Conservation (phyloP, 164 flowering plant species). For the Echeveria elegans region DNA sequence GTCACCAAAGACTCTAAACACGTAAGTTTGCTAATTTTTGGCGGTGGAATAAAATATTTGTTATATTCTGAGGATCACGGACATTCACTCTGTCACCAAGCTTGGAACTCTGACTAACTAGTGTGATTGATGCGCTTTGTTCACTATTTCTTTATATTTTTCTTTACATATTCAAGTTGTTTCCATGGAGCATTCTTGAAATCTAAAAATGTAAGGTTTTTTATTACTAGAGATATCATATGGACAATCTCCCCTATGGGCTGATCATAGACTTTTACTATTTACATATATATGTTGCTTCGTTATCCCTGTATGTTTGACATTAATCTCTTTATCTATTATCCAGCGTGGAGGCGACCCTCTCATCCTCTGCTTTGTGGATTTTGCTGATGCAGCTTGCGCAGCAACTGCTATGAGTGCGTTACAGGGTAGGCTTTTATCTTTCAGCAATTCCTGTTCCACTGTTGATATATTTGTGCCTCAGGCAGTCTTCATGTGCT, state of each 20-base stretch:
- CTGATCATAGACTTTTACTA: background rate
- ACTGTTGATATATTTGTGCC: background rate
- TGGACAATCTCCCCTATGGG: background rate
- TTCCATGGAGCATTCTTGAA: background rate
- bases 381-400: constrained; percentile 65
- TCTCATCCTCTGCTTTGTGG: constrained; percentile 84
- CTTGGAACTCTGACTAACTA: background rate
- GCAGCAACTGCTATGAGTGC: constrained; percentile 88
- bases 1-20: constrained; percentile 80
- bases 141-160: background rate
- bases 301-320: background rate
- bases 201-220: background rate
- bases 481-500: background rate
- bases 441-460: background rate
- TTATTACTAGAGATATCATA: background rate
- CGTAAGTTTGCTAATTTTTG: constrained; percentile 36
- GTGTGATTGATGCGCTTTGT: background rate
- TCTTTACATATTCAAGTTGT: background rate
- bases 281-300: background rate
- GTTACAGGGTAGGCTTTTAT: constrained; percentile 58
- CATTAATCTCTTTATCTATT: background rate
- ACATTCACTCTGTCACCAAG: background rate
- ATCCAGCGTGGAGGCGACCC: constrained; percentile 84
- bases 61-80: background rate
- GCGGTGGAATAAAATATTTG: background rate